Evolutionary conservation across 2,329 filamentous ascomycete genomes (phyloP).

Genomic region (Stachybotrys chartarum): DNA sequence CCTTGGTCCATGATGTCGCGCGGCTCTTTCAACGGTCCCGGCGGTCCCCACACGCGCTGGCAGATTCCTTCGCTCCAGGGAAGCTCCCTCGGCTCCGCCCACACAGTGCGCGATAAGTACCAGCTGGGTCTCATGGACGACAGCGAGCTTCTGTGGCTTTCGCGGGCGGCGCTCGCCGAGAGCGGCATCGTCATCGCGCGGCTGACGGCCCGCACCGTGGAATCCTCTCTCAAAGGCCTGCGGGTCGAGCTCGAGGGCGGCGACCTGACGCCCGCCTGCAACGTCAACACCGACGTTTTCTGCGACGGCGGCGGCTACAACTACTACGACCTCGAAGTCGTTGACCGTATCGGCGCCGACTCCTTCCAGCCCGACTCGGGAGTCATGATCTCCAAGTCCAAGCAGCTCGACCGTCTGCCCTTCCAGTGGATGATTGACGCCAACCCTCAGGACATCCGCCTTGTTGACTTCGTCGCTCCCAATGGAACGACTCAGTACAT

Average conservation of each 20-base stretch:
- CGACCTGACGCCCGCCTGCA: slow-evolving; percentile 38
- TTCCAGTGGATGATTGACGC: slow-evolving; percentile 51
- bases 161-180: slow-evolving; percentile 30
- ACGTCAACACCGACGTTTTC: slow-evolving; percentile 30
- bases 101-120: slow-evolving; percentile 46
- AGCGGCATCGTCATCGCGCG: slow-evolving; percentile 37
- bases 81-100: slow-evolving; percentile 40
- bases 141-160: slow-evolving; percentile 35
- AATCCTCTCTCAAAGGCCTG: slow-evolving; percentile 36
- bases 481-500: slow-evolving; percentile 39
- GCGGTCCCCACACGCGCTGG: slow-evolving; percentile 45
- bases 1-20: slow-evolving; percentile 46
- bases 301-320: slow-evolving; percentile 45
- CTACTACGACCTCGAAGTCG: slow-evolving; percentile 44
- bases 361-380: slow-evolving; percentile 43
- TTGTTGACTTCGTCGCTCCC: slow-evolving; percentile 42
- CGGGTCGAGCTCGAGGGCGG: slow-evolving; percentile 33
- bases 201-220: slow-evolving; percentile 39
- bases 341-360: slow-evolving; percentile 47
- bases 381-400: slow-evolving; percentile 47
- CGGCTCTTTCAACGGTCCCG: slow-evolving; percentile 45
- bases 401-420: slow-evolving; percentile 32
- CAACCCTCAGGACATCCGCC: slow-evolving; percentile 42
- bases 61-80: slow-evolving; percentile 42
- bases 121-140: slow-evolving; percentile 40